These are phyloP conservation scores for Dendrobium nobile DNA, from an alignment of 106 monocot genomes.

Conservation along the genomic window DNA sequence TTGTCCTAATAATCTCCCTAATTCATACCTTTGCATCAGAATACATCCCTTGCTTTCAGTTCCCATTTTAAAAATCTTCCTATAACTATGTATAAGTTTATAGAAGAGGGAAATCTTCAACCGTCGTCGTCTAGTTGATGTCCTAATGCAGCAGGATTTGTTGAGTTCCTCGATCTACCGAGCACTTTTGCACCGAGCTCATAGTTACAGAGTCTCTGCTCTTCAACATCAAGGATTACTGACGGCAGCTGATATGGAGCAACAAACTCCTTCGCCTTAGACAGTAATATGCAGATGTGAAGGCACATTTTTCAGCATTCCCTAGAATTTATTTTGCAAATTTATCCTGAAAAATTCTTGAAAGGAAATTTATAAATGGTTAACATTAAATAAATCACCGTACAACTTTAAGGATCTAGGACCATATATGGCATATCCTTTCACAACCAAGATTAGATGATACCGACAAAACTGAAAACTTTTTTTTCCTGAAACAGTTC, in stretches of 20 bases:
- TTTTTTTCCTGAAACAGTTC: too few relatives aligned
- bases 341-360: background rate
- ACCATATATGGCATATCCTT: too few relatives aligned
- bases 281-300: slow-evolving; percentile 13
- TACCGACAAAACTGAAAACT: too few relatives aligned
- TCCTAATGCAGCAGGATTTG: slow-evolving; percentile 10
- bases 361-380: too few relatives aligned
- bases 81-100: background rate
- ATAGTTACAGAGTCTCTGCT: background rate
- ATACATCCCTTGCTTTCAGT: slow-evolving; percentile 20
- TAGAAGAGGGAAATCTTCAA: slow-evolving; percentile 1
- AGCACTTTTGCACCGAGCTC: background rate
- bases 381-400: too few relatives aligned
- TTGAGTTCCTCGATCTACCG: background rate
- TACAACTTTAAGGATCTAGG: too few relatives aligned
- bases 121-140: slow-evolving; percentile 20
- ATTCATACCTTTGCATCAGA: slow-evolving; percentile 24
- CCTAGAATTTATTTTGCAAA: slow-evolving; percentile 18
- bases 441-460: too few relatives aligned
- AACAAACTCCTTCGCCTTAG: slow-evolving; percentile 11
- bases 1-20: slow-evolving; percentile 21
- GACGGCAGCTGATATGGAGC: slow-evolving; percentile 11
- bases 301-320: slow-evolving; percentile 49
- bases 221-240: slow-evolving; percentile 12
- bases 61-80: slow-evolving; percentile 9